Conservation (phyloP, 495 filamentous ascomycete genomes). For the Daldinia vernicosa region DNA sequence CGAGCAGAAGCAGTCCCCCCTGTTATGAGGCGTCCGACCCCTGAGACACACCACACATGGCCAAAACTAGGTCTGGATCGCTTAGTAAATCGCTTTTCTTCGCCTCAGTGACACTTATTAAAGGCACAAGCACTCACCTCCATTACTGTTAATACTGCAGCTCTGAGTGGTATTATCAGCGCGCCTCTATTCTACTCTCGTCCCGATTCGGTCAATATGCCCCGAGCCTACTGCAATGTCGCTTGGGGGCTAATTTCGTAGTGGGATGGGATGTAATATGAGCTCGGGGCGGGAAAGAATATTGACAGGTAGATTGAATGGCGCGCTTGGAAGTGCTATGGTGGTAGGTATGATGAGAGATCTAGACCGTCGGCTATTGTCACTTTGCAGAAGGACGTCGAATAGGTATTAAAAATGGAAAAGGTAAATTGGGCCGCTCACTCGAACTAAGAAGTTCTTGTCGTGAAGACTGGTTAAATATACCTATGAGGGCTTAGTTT, state of each 20-base stretch:
- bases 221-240: neutral
- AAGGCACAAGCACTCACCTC: neutral
- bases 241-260: neutral
- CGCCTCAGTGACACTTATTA: neutral
- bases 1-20: neutral
- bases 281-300: neutral
- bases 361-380: neutral
- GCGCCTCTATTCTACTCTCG: neutral
- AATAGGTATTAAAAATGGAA: neutral
- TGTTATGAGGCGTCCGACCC: neutral
- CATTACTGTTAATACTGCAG: neutral
- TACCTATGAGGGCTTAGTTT: neutral
- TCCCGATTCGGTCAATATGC: neutral
- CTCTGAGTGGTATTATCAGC: neutral
- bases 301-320: neutral
- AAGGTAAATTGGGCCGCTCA: neutral
- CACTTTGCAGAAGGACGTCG: neutral
- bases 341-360: neutral
- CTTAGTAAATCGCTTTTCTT: neutral
- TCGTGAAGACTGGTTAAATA: too few species aligned
- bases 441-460: neutral
- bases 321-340: neutral
- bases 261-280: neutral
- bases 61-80: neutral
- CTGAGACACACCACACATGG: neutral